Percentiles rank a stretch among this genome's conserved stretches.
Conservation (phyloP, 352 stramenopile genomes). For the Pythium grandisporangium region DNA sequence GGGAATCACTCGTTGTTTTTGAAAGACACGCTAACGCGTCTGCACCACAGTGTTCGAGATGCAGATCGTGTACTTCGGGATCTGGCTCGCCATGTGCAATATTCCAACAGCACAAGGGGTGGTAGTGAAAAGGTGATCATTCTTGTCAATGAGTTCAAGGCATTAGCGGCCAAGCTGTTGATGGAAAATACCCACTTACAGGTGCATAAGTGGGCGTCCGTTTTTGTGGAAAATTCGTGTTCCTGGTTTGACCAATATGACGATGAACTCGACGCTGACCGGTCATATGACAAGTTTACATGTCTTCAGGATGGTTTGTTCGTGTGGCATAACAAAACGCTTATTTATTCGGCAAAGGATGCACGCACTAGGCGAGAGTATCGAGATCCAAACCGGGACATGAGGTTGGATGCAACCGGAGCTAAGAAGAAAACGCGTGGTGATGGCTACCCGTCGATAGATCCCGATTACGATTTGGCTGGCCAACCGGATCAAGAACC, state of each 20-base stretch:
- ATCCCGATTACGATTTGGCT: no score
- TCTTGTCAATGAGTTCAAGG: constrained; percentile 57
- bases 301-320: constrained; percentile 69
- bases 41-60: neutral
- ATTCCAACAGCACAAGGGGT: neutral
- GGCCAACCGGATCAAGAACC: no score
- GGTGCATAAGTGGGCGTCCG: constrained; percentile 63
- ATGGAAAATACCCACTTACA: constrained; percentile 57
- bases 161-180: constrained; percentile 27
- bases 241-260: constrained; percentile 46
- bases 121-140: constrained; percentile 12
- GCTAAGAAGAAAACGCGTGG: no score
- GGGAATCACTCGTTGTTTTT: neutral
- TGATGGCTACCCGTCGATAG: no score
- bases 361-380: no score
- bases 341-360: constrained; percentile 58
- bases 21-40: neutral
- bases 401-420: neutral
- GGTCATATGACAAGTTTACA: constrained; percentile 78
- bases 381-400: no score
- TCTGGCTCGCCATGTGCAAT: constrained; percentile 8
- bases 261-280: constrained; percentile 13
- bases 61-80: constrained; percentile 3
- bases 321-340: constrained; percentile 53
- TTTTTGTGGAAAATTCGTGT: constrained; percentile 57